Evolutionary conservation across 164 flowering plant genomes (phyloP).

Genomic region (Annona squamosa): DNA sequence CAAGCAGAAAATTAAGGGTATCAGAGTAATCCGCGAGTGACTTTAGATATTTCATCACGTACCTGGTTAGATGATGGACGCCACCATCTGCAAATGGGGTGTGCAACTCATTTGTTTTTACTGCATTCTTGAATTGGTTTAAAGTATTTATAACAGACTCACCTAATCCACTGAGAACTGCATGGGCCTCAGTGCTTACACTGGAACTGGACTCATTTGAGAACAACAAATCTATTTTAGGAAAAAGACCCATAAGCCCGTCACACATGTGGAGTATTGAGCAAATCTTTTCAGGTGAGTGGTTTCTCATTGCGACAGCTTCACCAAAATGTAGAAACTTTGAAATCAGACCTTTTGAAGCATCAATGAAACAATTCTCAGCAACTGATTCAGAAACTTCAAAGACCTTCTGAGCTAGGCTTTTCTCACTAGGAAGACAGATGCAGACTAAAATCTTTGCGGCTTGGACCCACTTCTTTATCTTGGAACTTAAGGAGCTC

Average conservation of each 20-base stretch:
- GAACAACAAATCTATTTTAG: conserved; percentile 8
- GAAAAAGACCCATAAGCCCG: conserved; percentile 2
- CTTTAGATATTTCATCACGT: conserved; percentile 78
- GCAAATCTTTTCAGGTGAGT: not conserved
- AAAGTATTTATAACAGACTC: conserved; percentile 3
- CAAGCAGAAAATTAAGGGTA: conserved; percentile 48
- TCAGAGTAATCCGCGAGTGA: conserved; percentile 43
- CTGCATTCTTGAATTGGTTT: conserved; percentile 2
- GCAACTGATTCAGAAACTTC: not conserved
- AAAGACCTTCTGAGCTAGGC: conserved; percentile 2
- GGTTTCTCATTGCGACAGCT: conserved; percentile 4
- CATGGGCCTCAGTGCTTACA: conserved; percentile 5
- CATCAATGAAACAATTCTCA: conserved; percentile 5
- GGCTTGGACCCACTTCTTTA: conserved; percentile 6
- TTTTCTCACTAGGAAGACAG: conserved; percentile 5
- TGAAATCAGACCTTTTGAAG: conserved; percentile 2
- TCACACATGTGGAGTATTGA: conserved; percentile 8
- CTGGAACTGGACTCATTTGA: not conserved
- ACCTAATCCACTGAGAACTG: conserved; percentile 5
- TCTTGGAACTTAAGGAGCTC: not conserved
- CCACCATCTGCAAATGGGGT: conserved; percentile 5
- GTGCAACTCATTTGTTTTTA: not conserved
- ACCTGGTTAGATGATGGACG: conserved; percentile 51
- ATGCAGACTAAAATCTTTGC: conserved; percentile 3
- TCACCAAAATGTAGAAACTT: conserved; percentile 5